Evolutionary conservation across 176 grass and related monocot genomes (phyloP).

Genomic region (Ensete glaucum): DNA sequence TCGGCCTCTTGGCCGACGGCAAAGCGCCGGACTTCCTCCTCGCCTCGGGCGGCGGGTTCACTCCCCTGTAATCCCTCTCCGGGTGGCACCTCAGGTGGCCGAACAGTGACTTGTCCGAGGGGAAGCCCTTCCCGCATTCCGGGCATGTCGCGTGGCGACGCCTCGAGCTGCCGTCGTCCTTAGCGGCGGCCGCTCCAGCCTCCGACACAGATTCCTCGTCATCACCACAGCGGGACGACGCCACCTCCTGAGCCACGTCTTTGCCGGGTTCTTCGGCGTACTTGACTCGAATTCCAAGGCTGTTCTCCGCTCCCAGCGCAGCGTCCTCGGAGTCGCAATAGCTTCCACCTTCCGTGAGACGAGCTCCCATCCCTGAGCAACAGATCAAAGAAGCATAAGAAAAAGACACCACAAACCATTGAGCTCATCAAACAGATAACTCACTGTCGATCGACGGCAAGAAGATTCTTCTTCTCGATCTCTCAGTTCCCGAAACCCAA

Average conservation of each 20-base stretch:
- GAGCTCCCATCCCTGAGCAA: not conserved
- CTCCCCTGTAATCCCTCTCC: not conserved
- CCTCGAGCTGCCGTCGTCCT: not conserved
- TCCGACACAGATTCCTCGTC: too few relatives aligned
- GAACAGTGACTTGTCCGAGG: slow-evolving; percentile 3
- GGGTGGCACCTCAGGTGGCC: slow-evolving; percentile 15
- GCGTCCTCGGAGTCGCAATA: not conserved
- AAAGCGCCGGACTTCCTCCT: not conserved
- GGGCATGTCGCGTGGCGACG: not conserved
- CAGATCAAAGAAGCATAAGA: not conserved
- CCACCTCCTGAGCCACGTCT: not conserved
- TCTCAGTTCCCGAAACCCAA: not conserved
- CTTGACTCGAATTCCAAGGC: not conserved
- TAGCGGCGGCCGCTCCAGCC: not conserved
- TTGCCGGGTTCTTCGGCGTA: not conserved
- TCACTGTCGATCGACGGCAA: not conserved
- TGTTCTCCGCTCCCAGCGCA: not conserved
- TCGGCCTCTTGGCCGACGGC: not conserved
- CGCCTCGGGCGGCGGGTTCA: not conserved
- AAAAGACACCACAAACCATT: not conserved
- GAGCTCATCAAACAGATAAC: not conserved
- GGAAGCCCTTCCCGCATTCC: not conserved
- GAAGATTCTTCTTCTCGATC: not conserved
- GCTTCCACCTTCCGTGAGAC: not conserved
- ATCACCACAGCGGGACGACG: too few relatives aligned